Conservation (phyloP, 768 basidiomycete genomes). For the Russula compacta region DNA sequence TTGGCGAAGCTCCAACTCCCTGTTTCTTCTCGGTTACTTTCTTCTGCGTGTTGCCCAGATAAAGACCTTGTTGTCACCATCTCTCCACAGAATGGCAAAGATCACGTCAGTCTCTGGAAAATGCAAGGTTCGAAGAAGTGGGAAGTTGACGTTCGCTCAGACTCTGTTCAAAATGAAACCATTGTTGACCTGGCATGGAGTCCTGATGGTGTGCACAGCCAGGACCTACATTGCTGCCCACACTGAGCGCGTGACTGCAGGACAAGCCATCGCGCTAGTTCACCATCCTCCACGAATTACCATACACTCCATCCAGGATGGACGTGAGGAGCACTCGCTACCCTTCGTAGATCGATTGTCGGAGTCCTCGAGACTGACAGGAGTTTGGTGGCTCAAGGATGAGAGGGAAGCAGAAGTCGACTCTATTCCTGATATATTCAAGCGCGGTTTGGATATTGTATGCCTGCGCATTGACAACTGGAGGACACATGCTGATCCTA, state of each 20-base stretch:
- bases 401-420: constrained; percentile 32
- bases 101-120: constrained; percentile 72
- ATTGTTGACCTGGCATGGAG: constrained; percentile 68
- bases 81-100: constrained; percentile 55
- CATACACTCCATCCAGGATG: constrained; percentile 74
- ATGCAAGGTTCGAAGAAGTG: constrained; percentile 72
- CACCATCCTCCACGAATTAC: constrained; percentile 61
- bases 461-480: constrained; percentile 20
- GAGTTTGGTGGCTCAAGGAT: constrained; percentile 69
- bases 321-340: constrained; percentile 43
- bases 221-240: not conserved
- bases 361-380: constrained; percentile 30
- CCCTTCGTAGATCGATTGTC: constrained; percentile 26
- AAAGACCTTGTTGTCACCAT: constrained; percentile 70
- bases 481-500: constrained; percentile 10
- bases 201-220: constrained; percentile 53
- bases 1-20: constrained; percentile 51
- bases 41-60: constrained; percentile 73
- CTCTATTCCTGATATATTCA: constrained; percentile 68
- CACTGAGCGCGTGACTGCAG: constrained; percentile 35
- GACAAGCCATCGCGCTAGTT: constrained; percentile 51
- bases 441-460: constrained; percentile 56
- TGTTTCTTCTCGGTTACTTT: constrained; percentile 46
- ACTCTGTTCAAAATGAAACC: constrained; percentile 34
- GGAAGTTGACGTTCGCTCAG: constrained; percentile 58